Conservation (phyloP, 768 basidiomycete genomes). For the Pleurotus tuoliensis region DNA sequence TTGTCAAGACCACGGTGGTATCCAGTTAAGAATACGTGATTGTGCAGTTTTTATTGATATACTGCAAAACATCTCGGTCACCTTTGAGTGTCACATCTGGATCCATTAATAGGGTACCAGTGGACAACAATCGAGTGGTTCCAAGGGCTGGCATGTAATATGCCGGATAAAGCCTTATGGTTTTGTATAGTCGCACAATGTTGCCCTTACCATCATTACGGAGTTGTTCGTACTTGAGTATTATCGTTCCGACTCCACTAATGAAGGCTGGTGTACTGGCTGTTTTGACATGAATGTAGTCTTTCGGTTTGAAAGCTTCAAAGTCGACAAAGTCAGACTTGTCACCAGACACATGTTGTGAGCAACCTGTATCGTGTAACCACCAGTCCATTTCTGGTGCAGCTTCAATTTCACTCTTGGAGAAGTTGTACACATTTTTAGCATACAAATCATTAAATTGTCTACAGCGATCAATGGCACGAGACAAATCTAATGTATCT, state of each 20-base stretch:
- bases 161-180: neutral
- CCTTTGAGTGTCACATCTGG: neutral
- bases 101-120: neutral
- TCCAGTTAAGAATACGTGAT: neutral
- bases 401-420: too few relatives aligned
- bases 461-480: too few relatives aligned
- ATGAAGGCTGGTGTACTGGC: neutral
- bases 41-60: neutral
- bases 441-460: too few relatives aligned
- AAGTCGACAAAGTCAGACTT: neutral
- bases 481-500: too few relatives aligned
- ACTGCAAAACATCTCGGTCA: neutral
- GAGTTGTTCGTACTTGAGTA: neutral
- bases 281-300: neutral
- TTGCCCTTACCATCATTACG: neutral
- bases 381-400: neutral
- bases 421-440: too few relatives aligned
- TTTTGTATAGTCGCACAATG: neutral
- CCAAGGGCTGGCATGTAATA: neutral
- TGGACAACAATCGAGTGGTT: neutral
- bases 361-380: neutral
- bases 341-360: constrained; percentile 13
- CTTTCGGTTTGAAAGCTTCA: neutral
- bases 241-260: neutral
- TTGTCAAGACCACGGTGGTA: neutral